A percentile compares a stretch with the other conserved stretches of the same genome.
Conservation (phyloP, 495 filamentous ascomycete species). For the Darksidea phi region DNA sequence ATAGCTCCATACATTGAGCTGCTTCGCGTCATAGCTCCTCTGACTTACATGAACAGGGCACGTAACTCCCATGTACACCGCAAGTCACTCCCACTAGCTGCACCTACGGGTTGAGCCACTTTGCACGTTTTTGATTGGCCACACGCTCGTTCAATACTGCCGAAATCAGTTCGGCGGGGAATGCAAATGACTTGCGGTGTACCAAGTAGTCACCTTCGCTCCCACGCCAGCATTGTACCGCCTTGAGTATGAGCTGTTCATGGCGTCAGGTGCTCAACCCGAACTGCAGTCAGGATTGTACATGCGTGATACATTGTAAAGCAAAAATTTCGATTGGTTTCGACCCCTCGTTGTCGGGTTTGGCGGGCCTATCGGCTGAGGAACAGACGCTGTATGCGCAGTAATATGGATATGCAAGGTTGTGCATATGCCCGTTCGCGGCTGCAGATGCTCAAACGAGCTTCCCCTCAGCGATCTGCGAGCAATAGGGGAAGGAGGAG, state of each 20-base stretch:
- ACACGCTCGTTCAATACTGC: background rate
- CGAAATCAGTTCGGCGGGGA: background rate
- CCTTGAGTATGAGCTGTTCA: background rate
- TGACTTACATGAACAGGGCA: background rate
- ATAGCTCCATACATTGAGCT: constrained; percentile 1
- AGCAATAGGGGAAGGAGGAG: constrained; percentile 15
- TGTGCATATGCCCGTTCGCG: constrained; percentile 6
- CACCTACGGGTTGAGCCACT: background rate
- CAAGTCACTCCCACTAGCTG: background rate
- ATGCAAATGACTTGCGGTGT: constrained; percentile 20
- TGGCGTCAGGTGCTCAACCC: constrained; percentile 24
- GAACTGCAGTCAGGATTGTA: constrained; percentile 19
- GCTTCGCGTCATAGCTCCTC: background rate
- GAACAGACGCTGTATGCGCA: constrained; percentile 22
- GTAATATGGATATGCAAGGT: constrained; percentile 17
- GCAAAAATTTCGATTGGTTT: background rate
- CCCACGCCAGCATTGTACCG: background rate
- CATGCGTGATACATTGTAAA: background rate
- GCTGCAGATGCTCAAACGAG: constrained; percentile 9
- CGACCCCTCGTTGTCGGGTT: background rate
- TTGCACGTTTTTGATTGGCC: background rate
- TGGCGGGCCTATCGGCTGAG: constrained; percentile 5
- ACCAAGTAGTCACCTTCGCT: constrained; percentile 2
- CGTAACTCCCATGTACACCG: background rate
- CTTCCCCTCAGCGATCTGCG: constrained; percentile 20